Base-by-base conservation (phyloP, 371 early-diverging fungal species). In the Mortierella sp. region DNA sequence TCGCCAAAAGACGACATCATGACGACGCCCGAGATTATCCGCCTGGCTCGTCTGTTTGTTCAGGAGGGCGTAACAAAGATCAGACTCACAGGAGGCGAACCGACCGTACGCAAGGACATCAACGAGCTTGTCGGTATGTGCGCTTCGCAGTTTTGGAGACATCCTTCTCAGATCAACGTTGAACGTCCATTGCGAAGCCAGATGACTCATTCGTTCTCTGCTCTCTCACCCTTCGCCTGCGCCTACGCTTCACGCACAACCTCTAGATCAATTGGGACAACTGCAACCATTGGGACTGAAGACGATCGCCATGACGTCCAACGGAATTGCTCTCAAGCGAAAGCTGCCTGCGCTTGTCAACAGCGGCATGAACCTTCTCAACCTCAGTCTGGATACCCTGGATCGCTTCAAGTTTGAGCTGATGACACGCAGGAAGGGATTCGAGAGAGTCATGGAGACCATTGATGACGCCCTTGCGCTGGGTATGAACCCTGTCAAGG, bases 71-170 rank as follows among this genome's bases (percentile, higher is more conserved):
- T 97, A 4, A 94, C 91, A 43, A 98, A 98, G 86, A 97, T 98
- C 73, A 91, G 98, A 44, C 85, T 98, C 65, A 98, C 98, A 0
- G 98, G 98, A 45, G 98, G 98, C 9, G 98, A 98, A 73, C 98
- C 98, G 1, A 97, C 98, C 0, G 92, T 98, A n/a, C 90, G 98
- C 65, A 93, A 93, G 72, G 98, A 98, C 76, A 90, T 98, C 53
- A 74, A 94, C 5, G 94, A 96, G 16, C 87, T 98, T 37, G 92
- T 97, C 14, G 91, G 93, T 93, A 87, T 63, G 77, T 63, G 4
- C 24, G 11, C 41, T 11, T 53, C 50, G 13, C 29, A 65, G 29
- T 26, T 64, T 10, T 19, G 39, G 50, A 24, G 34, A 64, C 52
- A 29, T n/a, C 45, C 31, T 66, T 34, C 8, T 64, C 37, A 31